Base-by-base conservation (phyloP, 1,284 basidiomycete species). In the Malassezia vespertilionis region DNA sequence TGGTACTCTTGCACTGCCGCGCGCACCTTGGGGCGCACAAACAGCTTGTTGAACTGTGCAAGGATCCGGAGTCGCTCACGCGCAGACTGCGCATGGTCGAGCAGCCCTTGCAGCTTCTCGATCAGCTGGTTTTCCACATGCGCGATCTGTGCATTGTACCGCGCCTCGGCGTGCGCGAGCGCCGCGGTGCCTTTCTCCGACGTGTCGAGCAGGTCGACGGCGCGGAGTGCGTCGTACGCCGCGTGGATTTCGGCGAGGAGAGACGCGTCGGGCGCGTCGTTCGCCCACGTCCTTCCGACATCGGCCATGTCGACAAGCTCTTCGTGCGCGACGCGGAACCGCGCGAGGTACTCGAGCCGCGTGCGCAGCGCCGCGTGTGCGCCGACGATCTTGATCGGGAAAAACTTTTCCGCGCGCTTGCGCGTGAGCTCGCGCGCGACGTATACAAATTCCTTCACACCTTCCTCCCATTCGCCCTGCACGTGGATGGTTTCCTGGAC, bases 21-120 rank as follows among this genome's bases (percentile, higher is more conserved):
- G 15, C 41, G 49, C 32, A 42, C 64, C 49, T 96, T 96, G n/a
- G 90, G 91, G 52, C 93, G 79, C 26, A 97, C 90, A 69, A 99
- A 96, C 26, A 97, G 75, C 1, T 86, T 86, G 72, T 97, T 96
- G 76, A 96, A 97, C 73, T 93, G 93, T 5, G 87, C 91, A 72
- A 99, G 91, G 37, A 96, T 91, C 44, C 90, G 80, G 74, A 99
- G 96, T 90, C 96, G 97, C 75, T 96, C 91, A 67, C 93, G 91
- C 2, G 93, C 91, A 65, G 93, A 96, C 40, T 87, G 78, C 21
- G 91, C 90, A 9, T 87, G 91, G n/a, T 86, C 93, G 17, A 97
- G 78, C 49, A 87, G 77, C 71, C 95, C 89, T 27, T 90, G 78
- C 42, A 99, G 73, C 20, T 86, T 78, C 5, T 90, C 86, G 70